Base-by-base conservation (phyloP, 139 green algal species). In the Zygnema circumcarinatum region DNA sequence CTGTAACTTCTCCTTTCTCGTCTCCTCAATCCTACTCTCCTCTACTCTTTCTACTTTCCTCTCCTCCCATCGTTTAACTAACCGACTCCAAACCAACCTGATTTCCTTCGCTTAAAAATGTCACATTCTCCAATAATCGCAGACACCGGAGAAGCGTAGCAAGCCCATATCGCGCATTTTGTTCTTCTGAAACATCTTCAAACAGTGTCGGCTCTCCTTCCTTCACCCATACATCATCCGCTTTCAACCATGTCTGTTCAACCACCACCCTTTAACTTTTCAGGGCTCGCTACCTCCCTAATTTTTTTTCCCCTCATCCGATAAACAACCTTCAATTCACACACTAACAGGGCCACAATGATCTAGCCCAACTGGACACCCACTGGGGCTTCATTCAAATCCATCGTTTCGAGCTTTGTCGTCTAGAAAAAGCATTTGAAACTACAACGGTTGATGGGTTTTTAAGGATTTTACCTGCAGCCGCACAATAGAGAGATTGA, bases 111-210 rank as follows among this genome's bases (percentile, higher is more conserved):
- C 76, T 89, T 2, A 84, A 3, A 47, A 87, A 89, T 32, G 74
- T 89, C 38, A 88, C 73, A n/a, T 89, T 76, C 73, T 89, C 83
- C 83, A 89, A 33, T n/a, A 89, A 47, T 25, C 83, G 74, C 83
- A 89, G 40, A 76, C 83, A 89, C 2, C 83, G 74, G 20, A 89
- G 39, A 31, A 89, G 75, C 75, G 35, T 88, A 25, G 22, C 73
- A 31, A 87, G 69, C 2, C 11, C 79, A 21, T 21, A 56, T 35
- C n/a, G 25, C 39, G 25, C 75, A 42, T 83, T 29, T 29, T 54
- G 25, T 52, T 83, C 3, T 3, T 54, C 33, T 39, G n/a, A n/a
- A 25, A 72, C 36, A 11, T 39, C 11, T 41, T 41, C 69, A 3
- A 41, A 25, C 7, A 11, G 7, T 78, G 7, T 16, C 69, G 7